Percentiles rank a stretch among this genome's conserved stretches.
Evolutionary conservation across 2,329 filamentous ascomycete species (phyloP).

Genomic region (Gnomoniopsis sp.): DNA sequence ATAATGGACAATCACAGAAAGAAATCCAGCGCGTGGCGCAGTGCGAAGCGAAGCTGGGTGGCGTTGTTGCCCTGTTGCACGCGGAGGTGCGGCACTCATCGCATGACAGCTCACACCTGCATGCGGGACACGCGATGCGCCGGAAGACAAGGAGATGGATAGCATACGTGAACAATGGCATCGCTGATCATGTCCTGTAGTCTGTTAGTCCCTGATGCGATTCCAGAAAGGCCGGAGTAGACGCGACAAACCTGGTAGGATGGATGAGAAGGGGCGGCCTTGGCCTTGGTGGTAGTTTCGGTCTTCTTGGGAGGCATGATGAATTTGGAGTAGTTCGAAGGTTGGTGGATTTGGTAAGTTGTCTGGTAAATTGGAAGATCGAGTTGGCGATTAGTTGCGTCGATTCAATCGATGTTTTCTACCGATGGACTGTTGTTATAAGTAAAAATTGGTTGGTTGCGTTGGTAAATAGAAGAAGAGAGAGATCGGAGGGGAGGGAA

Average conservation of each 20-base stretch:
- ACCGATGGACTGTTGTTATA: slow-evolving; percentile 19
- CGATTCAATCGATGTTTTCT: slow-evolving; percentile 25
- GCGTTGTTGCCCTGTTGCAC: neutral
- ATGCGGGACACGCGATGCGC: slow-evolving; percentile 32
- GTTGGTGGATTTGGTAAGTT: slow-evolving; percentile 1
- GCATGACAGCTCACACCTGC: slow-evolving; percentile 10
- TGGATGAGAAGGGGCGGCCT: slow-evolving; percentile 44
- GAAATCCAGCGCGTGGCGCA: neutral
- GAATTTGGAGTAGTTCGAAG: slow-evolving; percentile 18
- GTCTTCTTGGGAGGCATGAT: slow-evolving; percentile 61
- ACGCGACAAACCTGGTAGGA: slow-evolving; percentile 54
- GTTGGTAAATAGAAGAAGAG: slow-evolving; percentile 22
- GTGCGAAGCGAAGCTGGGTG: neutral
- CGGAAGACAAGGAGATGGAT: slow-evolving; percentile 28
- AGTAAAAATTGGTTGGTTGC: slow-evolving; percentile 21
- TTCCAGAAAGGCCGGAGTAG: slow-evolving; percentile 17
- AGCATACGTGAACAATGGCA: slow-evolving; percentile 58
- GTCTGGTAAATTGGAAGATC: slow-evolving; percentile 17
- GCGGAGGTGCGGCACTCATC: neutral
- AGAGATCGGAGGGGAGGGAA: slow-evolving; percentile 37
- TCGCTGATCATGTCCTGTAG: slow-evolving; percentile 60
- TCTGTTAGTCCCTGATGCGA: slow-evolving; percentile 31
- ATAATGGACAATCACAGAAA: slow-evolving; percentile 17
- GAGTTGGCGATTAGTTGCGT: slow-evolving; percentile 15
- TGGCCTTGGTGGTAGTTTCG: slow-evolving; percentile 45